Percentiles rank a stretch among this genome's conserved stretches.
Evolutionary conservation across 1,284 basidiomycete species (phyloP).

Genomic region (Somion occarium): DNA sequence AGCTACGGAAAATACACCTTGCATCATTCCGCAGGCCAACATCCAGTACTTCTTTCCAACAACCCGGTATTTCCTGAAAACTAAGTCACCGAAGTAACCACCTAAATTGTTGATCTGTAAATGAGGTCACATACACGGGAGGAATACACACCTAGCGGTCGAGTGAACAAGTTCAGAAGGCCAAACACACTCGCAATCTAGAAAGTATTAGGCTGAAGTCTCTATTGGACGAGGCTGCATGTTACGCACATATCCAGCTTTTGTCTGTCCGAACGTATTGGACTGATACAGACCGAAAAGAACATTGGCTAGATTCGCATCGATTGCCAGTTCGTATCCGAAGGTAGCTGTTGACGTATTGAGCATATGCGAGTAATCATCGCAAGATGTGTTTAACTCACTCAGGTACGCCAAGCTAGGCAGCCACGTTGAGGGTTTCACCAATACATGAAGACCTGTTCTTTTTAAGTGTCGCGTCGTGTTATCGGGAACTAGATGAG

Average conservation of each 20-base stretch:
- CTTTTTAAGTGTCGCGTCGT: too few relatives aligned
- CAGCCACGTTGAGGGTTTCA: slow-evolving; percentile 55
- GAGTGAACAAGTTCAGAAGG: slow-evolving; percentile 49
- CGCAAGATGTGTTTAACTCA: slow-evolving; percentile 3
- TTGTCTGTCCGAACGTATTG: slow-evolving; percentile 37
- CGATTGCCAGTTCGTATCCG: slow-evolving; percentile 56
- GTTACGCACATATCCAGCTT: slow-evolving; percentile 46
- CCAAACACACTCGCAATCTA: slow-evolving; percentile 41
- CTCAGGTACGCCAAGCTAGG: slow-evolving; percentile 38
- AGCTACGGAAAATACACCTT: slow-evolving; percentile 44
- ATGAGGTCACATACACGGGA: neutral
- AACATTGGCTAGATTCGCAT: slow-evolving; percentile 50
- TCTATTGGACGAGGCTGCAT: neutral
- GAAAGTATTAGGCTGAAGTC: neutral
- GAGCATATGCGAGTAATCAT: neutral
- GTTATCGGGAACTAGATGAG: too few relatives aligned
- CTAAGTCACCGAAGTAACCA: slow-evolving; percentile 47
- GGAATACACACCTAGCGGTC: slow-evolving; percentile 32
- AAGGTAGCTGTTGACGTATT: slow-evolving; percentile 37
- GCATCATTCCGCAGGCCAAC: slow-evolving; percentile 38
- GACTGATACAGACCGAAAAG: slow-evolving; percentile 37
- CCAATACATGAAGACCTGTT: slow-evolving; percentile 27
- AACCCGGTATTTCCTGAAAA: slow-evolving; percentile 43
- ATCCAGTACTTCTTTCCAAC: slow-evolving; percentile 50
- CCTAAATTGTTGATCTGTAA: slow-evolving; percentile 22